phyloP scores from a whole-genome alignment of 495 filamentous ascomycete species.

The Podospora pseudoanserina region DNA sequence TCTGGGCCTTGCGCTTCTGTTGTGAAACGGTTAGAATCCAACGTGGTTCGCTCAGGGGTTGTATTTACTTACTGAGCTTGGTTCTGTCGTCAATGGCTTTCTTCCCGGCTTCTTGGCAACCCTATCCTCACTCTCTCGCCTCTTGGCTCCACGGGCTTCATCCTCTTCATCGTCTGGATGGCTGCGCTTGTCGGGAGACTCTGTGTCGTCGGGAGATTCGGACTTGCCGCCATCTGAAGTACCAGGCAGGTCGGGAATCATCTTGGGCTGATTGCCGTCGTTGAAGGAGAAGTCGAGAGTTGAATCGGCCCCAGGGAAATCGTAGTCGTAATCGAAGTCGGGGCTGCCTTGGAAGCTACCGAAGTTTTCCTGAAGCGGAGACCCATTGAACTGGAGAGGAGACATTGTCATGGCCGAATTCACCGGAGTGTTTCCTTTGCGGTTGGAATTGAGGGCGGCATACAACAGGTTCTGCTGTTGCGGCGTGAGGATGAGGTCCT shows the following conservation, averaged over 20 bases:
- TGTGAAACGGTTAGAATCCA: slow-evolving; percentile 41
- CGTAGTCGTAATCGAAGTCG: slow-evolving; percentile 74
- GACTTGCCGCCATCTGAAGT: slow-evolving; percentile 43
- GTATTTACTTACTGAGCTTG: slow-evolving; percentile 74
- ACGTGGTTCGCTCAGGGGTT: slow-evolving; percentile 8
- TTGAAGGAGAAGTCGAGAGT: slow-evolving; percentile 64
- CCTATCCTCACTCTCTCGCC: slow-evolving; percentile 72
- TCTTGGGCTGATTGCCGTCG: slow-evolving; percentile 59
- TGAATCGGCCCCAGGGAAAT: slow-evolving; percentile 47
- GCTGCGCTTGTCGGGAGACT: slow-evolving; percentile 78
- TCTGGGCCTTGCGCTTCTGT: slow-evolving; percentile 98
- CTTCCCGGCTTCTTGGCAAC: slow-evolving; percentile 89
- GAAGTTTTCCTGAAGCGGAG: slow-evolving; percentile 41
- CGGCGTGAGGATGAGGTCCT: slow-evolving; percentile 61
- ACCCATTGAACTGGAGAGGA: slow-evolving; percentile 51
- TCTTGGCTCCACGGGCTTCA: slow-evolving; percentile 61
- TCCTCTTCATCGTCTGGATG: slow-evolving; percentile 69
- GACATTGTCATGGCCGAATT: slow-evolving; percentile 46
- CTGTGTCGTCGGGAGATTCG: slow-evolving; percentile 60
- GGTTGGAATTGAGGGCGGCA: slow-evolving; percentile 82
- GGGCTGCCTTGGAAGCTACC: slow-evolving; percentile 66
- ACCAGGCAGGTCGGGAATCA: slow-evolving; percentile 76
- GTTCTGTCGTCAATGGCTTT: slow-evolving; percentile 93
- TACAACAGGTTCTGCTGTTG: slow-evolving; percentile 85
- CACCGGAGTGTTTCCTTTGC: slow-evolving; percentile 27